Evolutionary conservation across 1,284 basidiomycete genomes (phyloP).

Genomic region (Serendipita sp.): DNA sequence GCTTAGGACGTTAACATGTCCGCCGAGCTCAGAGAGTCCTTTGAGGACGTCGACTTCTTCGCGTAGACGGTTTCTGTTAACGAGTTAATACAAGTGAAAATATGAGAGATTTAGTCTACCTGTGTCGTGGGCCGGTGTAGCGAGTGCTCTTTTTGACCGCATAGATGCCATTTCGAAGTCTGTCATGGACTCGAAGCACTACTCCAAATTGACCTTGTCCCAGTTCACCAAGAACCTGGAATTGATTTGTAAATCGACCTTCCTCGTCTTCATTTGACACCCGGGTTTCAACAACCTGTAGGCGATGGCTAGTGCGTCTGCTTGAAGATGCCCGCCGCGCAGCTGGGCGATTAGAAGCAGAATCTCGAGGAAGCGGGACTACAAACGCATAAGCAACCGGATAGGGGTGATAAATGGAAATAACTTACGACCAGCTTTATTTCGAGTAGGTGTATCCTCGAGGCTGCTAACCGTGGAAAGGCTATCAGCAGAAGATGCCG

Average conservation of each 20-base stretch:
- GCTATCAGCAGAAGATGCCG: background rate
- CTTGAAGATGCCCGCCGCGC: background rate
- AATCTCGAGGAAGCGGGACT: background rate
- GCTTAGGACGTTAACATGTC: conserved; percentile 71
- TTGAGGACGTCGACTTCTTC: conserved; percentile 93
- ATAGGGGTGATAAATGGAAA: conserved; percentile 15
- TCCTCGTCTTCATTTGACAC: conserved; percentile 27
- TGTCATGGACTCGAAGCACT: conserved; percentile 73
- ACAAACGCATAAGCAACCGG: background rate
- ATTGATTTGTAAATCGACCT: conserved; percentile 63
- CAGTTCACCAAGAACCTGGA: conserved; percentile 67
- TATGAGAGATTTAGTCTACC: conserved; percentile 36
- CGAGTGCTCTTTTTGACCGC: conserved; percentile 93
- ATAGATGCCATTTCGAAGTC: conserved; percentile 29
- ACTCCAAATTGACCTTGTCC: conserved; percentile 92
- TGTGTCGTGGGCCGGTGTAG: conserved; percentile 82
- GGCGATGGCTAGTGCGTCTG: background rate
- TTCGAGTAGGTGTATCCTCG: background rate
- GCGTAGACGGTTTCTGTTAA: conserved; percentile 61
- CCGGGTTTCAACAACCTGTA: background rate
- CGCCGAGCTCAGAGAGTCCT: conserved; percentile 43
- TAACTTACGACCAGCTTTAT: conserved; percentile 40
- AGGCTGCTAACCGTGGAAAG: background rate
- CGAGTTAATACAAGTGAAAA: conserved; percentile 13
- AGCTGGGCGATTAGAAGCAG: background rate